Base-by-base conservation (phyloP, 164 flowering plant genomes). In the Litsea cubeba region DNA sequence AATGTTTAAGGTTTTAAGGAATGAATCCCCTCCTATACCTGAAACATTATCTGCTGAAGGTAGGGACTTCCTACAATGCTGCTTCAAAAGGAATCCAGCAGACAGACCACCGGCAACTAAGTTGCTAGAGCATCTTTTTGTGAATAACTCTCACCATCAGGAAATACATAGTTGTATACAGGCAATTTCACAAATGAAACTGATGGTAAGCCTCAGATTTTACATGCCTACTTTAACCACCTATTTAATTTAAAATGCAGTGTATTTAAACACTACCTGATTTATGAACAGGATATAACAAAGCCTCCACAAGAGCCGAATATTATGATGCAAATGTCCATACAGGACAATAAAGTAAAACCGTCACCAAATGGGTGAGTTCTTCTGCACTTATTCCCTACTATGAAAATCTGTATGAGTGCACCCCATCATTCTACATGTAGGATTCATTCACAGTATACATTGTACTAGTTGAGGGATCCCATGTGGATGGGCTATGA, bases 21-120 rank as follows among this genome's bases (percentile, higher is more conserved):
- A 51, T 30, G 93, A 89, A 77, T 78, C 86, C 75, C 98, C 97
- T 68, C 86, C 89, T n/a, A 81, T 94, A 71, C 98, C 98, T 12
- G 91, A 90, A 78, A 71, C 84, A 30, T 76, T 94, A 71, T 92
- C 97, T 75, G 24, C 82, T 12, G 91, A 90, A 40, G 97, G 95
- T 23, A 90, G 88, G 82, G 93, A 91, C 76, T 94, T 91, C 76
- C 72, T 94, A n/a, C 78, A 72, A 22, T 81, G 85, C 78, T 94
- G 97, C 84, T 91, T 94, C 67, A 81, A 50, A n/a, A 87, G 91
- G 80, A 92, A 91, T 69, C 98, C 97, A 73, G 91, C 91, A 35
- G 94, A 94, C 63, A 87, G 98, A 81, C 90, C 97, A 60, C 28
- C 95, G 0, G 97, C 98, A 26, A 79, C 71, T 77, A 77, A 8